A percentile compares a stretch with the other conserved stretches of the same genome.
These are phyloP conservation scores for Fusarium chlamydosporum DNA, from an alignment of 2,329 filamentous ascomycete species.

Conservation along the genomic window DNA sequence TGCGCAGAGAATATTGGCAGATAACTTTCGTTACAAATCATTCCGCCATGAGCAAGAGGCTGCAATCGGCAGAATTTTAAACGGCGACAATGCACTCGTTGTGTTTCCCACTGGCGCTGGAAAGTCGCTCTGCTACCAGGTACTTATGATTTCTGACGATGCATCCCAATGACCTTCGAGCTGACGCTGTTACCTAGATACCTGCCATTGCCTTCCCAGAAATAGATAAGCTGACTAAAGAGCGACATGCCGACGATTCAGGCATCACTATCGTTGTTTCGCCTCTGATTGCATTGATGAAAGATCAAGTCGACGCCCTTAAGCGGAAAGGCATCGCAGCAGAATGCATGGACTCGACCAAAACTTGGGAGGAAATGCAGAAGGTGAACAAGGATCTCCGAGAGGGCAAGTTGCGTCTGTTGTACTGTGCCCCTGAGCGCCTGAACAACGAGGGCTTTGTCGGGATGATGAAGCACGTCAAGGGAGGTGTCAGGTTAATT, in stretches of 20 bases:
- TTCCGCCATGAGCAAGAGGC: slow-evolving; percentile 63
- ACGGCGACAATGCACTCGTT: slow-evolving; percentile 59
- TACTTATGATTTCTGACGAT: slow-evolving; percentile 27
- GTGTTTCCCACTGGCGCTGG: slow-evolving; percentile 65
- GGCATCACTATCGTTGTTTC: slow-evolving; percentile 71
- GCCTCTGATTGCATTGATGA: slow-evolving; percentile 71
- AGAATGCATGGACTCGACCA: slow-evolving; percentile 70
- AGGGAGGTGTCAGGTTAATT: slow-evolving; percentile 68
- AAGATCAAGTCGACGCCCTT: slow-evolving; percentile 71
- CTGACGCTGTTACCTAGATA: slow-evolving; percentile 53
- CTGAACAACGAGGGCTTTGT: slow-evolving; percentile 74
- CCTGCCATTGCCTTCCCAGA: slow-evolving; percentile 63
- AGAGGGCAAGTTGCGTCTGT: slow-evolving; percentile 64
- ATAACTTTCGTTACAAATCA: slow-evolving; percentile 57
- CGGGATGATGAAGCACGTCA: slow-evolving; percentile 66
- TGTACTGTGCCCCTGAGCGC: slow-evolving; percentile 72
- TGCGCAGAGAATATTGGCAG: slow-evolving; percentile 52
- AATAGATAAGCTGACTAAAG: slow-evolving; percentile 55
- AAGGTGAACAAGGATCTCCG: slow-evolving; percentile 56
- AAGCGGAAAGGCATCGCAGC: slow-evolving; percentile 64
- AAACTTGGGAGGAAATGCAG: slow-evolving; percentile 63
- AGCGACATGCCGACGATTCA: slow-evolving; percentile 51
- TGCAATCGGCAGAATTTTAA: slow-evolving; percentile 57
- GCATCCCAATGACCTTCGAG: fast-evolving
- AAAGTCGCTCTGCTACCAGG: slow-evolving; percentile 66